Evolutionary conservation across 2,329 filamentous ascomycete species (phyloP), one percentile per base, ranked within the genome.

Genomic region (Scleromitrula shiraiana): DNA sequence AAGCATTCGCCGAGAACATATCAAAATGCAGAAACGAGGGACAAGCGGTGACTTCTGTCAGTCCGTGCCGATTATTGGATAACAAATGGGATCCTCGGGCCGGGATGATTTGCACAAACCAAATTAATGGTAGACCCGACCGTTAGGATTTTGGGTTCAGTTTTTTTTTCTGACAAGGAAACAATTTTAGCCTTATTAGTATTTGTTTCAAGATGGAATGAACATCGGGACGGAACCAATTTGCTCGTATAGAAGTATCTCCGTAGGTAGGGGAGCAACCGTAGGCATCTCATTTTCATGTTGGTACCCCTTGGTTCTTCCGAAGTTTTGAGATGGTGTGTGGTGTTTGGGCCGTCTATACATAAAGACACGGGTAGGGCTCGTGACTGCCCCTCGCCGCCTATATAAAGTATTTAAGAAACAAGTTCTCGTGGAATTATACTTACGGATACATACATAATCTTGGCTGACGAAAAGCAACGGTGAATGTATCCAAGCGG

Each of bases 361-460:
- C n/a, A n/a, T n/a, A n/a, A 41, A 17, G 15, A 15, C 22, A 14
- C 14, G 22, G 20, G 9, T 33, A 22, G 38, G 23, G 33, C 37
- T 42, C 38, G 45, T 42, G 45, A 47, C 38, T 47, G 17, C 35
- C 19, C 30, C 17, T 35, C n/a, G 14, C 35, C 17, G 38, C 20
- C 30, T 47, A 47, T 47, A 47, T 47, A 36, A 26, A 20, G 26
- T 7, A 41, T 29, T 27, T 12, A 41, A 35, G 36, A 15, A 41
- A 47, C 12, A 15, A 26, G 29, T 20, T 37, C 19, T 20, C 15
- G 38, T 42, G 38, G 36, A 38, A 42, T 40, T 47, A 41, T 41
- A 42, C 45, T 30, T 47, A 22, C 45, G 45, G 38, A 47, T 42
- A 47, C 45, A 42, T 42, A 40, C 45, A 47, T 47, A n/a, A 42